Base-by-base conservation (phyloP, 2,329 filamentous ascomycete genomes). In the Fusarium secorum region DNA sequence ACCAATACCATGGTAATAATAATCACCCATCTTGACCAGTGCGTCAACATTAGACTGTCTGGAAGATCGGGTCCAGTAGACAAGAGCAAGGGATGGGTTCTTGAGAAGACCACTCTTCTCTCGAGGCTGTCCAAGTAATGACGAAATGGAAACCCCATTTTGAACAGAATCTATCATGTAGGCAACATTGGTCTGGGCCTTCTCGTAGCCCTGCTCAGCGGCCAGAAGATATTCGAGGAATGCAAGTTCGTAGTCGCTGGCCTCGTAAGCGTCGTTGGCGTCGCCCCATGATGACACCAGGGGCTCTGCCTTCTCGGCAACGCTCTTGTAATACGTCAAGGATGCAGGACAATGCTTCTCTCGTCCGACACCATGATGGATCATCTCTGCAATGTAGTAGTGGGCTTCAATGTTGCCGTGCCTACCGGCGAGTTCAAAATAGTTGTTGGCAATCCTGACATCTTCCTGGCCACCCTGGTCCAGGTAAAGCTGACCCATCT, bases 11-110 rank as follows among this genome's bases (percentile, higher is more conserved):
- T 89, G 83, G 35, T 97, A 90, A 80, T 99, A 98, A 81, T 98
- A 98, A 81, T 99, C 97, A 41, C 96, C 96, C 92, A 98, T 97
- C 83, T 99, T 99, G 72, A 99, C 93, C 69, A 97, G 86, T 0
- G 95, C 93, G 81, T 99, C 96, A 48, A 97, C 91, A 73, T 99
- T 99, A 49, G 91, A 88, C 79, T 99, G 97, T 72, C 94, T 93
- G 4, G 96, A 94, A 14, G 95, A 98, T 38, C 96, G 90, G 1
- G 95, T 98, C 93, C 95, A 99, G 82, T 97, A 96, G 38, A 97
- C 91, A 53, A 99, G 86, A 3, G 94, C 94, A 6, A 97, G 81
- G 9, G 81, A 78, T 3, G 87, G 82, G 72, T 90, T 86, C 57
- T 85, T 80, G 11, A 89, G 80, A 13, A 88, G 79, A 68, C 71